Evolutionary conservation across 2,329 filamentous ascomycete species (phyloP), one percentile per base, ranked within the genome.

Genomic region (Acephala macrosclerotiorum): DNA sequence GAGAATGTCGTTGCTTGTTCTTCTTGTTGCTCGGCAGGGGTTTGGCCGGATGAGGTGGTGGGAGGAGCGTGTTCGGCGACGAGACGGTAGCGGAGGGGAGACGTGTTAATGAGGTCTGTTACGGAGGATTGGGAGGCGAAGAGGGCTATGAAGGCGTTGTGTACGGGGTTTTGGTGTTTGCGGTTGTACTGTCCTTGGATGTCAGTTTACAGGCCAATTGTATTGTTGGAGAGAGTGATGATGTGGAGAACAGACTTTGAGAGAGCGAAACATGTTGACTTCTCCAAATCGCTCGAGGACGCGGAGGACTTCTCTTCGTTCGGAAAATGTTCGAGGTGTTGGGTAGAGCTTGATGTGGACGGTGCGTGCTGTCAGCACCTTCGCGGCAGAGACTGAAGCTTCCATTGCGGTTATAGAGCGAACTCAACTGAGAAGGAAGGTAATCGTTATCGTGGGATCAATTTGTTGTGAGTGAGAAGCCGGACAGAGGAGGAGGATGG

Each of bases 221-320:
- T 26, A 60, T 42, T 64, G 58, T n/a, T 63, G 14, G 3, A 53
- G 29, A 38, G 25, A 58, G 8, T 9, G n/a, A 11, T 5, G 7
- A 12, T 45, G 20, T 40, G 12, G 22, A 26, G 26, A 26, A 68
- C 53, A 29, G 70, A 76, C 75, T 66, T 77, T 77, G 26, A 74
- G 65, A 40, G 72, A 74, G 26, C 68, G 69, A 63, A 77, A 77
- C 68, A 76, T 71, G 18, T 59, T 68, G 3, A 77, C 73, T 57
- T 76, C 71, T 1, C 76, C 76, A 66, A 74, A 76, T 40, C 72
- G 68, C 60, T 76, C 72, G 22, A 77, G 63, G 3, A 77, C 74
- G 29, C 73, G 72, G 4, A 77, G 67, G 26, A 77, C 75, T 63
- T 76, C 74, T 26, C 74, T 71, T n/a, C 74, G 71, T 61, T 77